Base-by-base conservation (phyloP, 768 basidiomycete species). In the Lanmaoa rubissima region DNA sequence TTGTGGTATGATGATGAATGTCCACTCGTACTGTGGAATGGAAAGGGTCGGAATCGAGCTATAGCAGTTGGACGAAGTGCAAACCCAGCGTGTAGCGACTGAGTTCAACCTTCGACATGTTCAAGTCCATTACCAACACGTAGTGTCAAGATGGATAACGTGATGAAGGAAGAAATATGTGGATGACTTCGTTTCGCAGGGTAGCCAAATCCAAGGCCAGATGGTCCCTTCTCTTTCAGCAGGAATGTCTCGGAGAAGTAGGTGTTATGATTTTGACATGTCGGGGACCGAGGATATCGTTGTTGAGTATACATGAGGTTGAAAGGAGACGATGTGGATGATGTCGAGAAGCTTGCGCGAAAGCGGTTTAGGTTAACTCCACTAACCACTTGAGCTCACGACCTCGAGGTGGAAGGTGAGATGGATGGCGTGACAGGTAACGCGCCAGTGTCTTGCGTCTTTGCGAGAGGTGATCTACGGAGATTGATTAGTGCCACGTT, bases 401-500 rank as follows among this genome's bases (percentile, higher is more conserved):
- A 21, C 43, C 44, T 64, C 28, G 68, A 53, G 12, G 39, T 24
- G 24, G 65, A 61, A 19, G 58, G 43, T 8, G 64, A 44, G 14
- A 53, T 49, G 21, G 60, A 49, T 1, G 50, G 59, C 11, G 58
- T 19, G 44, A 55, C 48, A 12, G 69, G 48, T 35, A 58, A 38
- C 13, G 60, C 19, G 14, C 59, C 52, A n/a, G 49, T 55, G 44
- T 50, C 62, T 14, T 54, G 48, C 5, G 52, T 59, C 42, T 61
- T 69, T 12, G 14, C 17, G 9, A n/a, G 38, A 14, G 57, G 49
- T 28, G 63, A 52, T 42, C 68, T 69, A 35, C 1, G 14, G n/a
- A 41, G 16, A 45, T 19, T 11, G 16, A 31, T 69, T 16, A 69
- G 62, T 31, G 1, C 24, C 19, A 39, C 17, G 3, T n/a, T 28